A percentile compares a stretch with the other conserved stretches of the same genome.
These are phyloP conservation scores for Ascochyta fabae DNA, from an alignment of 2,329 filamentous ascomycete species.

Conservation along the genomic window DNA sequence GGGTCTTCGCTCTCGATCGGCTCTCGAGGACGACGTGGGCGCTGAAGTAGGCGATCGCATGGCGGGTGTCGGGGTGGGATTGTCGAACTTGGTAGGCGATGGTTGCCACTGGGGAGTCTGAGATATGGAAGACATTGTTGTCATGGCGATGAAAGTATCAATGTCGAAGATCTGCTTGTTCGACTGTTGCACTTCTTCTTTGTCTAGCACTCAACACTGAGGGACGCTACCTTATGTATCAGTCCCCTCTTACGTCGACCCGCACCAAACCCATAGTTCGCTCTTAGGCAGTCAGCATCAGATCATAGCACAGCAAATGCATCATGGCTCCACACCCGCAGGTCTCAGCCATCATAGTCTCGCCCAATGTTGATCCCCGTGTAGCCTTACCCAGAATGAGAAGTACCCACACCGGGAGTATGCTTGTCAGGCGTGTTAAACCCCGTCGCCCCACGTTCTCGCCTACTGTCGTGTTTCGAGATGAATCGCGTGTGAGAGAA, in stretches of 20 bases:
- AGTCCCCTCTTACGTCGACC: not conserved
- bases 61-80: conserved; percentile 12
- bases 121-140: conserved; percentile 33
- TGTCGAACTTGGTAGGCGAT: conserved; percentile 19
- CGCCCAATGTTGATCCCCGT: conserved; percentile 17
- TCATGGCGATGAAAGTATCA: conserved; percentile 4
- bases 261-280: not conserved
- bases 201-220: conserved; percentile 5
- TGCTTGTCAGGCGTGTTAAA: conserved; percentile 12
- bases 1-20: conserved; percentile 27
- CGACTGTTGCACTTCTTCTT: not conserved
- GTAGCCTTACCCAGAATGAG: conserved; percentile 11
- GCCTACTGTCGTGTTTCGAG: not conserved
- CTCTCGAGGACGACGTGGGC: conserved; percentile 23
- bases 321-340: conserved; percentile 13
- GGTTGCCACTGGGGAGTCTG: conserved; percentile 32
- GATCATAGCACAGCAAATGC: conserved; percentile 3
- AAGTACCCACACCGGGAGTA: conserved; percentile 14
- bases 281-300: not conserved
- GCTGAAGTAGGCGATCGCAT: conserved; percentile 29
- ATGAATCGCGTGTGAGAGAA: not conserved
- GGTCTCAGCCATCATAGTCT: conserved; percentile 18
- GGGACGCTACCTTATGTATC: conserved; percentile 14
- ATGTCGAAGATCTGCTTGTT: conserved; percentile 5
- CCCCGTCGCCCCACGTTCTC: conserved; percentile 10